Evolutionary conservation across 305 asterid genomes (phyloP), one percentile per base, ranked within the genome.

Genomic region (Withania somnifera): DNA sequence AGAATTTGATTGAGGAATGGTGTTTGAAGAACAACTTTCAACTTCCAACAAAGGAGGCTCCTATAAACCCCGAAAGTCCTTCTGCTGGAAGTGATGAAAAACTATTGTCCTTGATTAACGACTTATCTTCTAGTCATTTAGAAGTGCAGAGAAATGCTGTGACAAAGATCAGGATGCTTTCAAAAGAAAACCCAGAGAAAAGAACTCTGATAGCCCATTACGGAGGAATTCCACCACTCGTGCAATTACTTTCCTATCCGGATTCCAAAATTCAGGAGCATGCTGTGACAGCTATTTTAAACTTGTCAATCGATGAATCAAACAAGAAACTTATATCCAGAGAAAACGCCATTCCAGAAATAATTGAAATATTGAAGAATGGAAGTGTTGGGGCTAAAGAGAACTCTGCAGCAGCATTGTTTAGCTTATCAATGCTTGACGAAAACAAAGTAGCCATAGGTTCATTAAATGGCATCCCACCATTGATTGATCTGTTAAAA

Each of bases 341-440:
- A 28, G 93, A 91, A 60, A 87, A 89, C 4, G 90, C 97, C 1
- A 87, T 95, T 32, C 92, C 95, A 0, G 89, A 93, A 17, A 90
- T 94, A 54, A 87, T 95, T 6, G 97, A 94, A 82, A 87, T 94
- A 20, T 52, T 95, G 80, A 85, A 89, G 58, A 89, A 82, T 0
- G 99, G 99, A 20, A 89, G 85, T 0, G 22, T 83, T 8, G 92
- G 90, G 13, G 99, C 97, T 30, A 90, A 89, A 83, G 98, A 94
- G 84, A 95, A 95, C 42, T 93, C 98, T 0, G 98, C 98, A 5
- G 98, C 99, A 28, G 91, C 98, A 3, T 85, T 95, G 64, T 95
- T 93, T 82, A 91, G 97, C 88, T 79, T 95, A 54, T 95, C 99
- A 8, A 93, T 94, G 97, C 92, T 94, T 6, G 90, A 94, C 40